A percentile compares a stretch with the other conserved stretches of the same genome.
phyloP scores from a whole-genome alignment of 2,329 filamentous ascomycete genomes.

The Trichoderma sp. region DNA sequence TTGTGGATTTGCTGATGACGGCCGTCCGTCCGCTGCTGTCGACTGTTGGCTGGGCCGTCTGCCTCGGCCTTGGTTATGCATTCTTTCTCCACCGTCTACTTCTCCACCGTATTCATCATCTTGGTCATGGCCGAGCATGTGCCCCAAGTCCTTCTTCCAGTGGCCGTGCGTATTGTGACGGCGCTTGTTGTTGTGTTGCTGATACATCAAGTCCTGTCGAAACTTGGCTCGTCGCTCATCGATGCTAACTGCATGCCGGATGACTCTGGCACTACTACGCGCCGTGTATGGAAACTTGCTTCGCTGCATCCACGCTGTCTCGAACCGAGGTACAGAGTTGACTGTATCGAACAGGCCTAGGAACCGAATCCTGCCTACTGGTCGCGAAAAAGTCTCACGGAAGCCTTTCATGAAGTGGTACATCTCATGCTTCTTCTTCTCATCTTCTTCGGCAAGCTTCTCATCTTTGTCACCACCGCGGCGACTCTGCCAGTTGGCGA shows the following conservation, averaged over 20 bases:
- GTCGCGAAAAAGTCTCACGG: conserved; percentile 75
- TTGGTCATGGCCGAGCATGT: background rate
- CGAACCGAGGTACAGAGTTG: conserved; percentile 75
- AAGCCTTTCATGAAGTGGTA: conserved; percentile 76
- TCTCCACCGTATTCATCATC: background rate
- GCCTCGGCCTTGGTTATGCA: background rate
- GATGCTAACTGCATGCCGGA: conserved; percentile 68
- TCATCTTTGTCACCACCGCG: conserved; percentile 45
- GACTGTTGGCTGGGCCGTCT: conserved; percentile 19
- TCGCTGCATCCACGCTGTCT: conserved; percentile 73
- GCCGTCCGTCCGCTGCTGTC: conserved; percentile 18
- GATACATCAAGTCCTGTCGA: conserved; percentile 65
- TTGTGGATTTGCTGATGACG: conserved; percentile 10
- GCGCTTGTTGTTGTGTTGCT: conserved; percentile 32
- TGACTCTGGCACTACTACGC: conserved; percentile 55
- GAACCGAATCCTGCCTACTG: conserved; percentile 70
- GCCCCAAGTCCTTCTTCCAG: conserved; percentile 4
- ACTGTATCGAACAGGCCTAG: conserved; percentile 80
- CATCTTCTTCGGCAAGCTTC: conserved; percentile 34
- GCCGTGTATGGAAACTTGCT: conserved; percentile 72
- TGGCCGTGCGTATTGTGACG: conserved; percentile 25
- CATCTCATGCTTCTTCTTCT: conserved; percentile 49
- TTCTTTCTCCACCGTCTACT: background rate
- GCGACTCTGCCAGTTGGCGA: conserved; percentile 69
- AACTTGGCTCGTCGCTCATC: conserved; percentile 72